Evolutionary conservation across 768 basidiomycete species (phyloP).

Genomic region (Trametes maxima): DNA sequence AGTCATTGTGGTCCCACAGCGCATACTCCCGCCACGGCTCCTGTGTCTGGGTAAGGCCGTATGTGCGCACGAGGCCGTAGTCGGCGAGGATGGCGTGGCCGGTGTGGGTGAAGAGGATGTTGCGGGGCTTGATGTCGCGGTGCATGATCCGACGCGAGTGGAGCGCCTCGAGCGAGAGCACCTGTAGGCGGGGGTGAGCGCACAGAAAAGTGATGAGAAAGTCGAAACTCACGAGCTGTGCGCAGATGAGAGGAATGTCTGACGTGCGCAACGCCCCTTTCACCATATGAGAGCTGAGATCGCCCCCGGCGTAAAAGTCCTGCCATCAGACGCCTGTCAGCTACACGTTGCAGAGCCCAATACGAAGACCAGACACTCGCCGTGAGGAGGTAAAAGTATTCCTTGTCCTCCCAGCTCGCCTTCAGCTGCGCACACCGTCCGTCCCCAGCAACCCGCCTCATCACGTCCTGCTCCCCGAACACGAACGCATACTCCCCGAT

Average conservation of each 20-base stretch:
- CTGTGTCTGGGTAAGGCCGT: slow-evolving; percentile 18
- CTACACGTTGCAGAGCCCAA: not conserved
- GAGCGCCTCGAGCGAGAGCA: slow-evolving; percentile 21
- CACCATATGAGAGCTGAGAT: not conserved
- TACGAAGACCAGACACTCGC: not conserved
- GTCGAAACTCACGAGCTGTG: slow-evolving; percentile 20
- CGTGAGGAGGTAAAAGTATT: slow-evolving; percentile 15
- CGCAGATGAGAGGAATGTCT: slow-evolving; percentile 10
- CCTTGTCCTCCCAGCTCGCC: slow-evolving; percentile 18
- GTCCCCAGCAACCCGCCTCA: slow-evolving; percentile 8
- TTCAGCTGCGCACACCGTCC: slow-evolving; percentile 1
- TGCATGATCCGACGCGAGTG: slow-evolving; percentile 28
- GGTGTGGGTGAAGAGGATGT: slow-evolving; percentile 25
- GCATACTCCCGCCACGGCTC: slow-evolving; percentile 6
- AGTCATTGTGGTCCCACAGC: slow-evolving; percentile 21
- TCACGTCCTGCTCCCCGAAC: slow-evolving; percentile 8
- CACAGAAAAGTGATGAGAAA: not conserved
- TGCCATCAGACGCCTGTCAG: not conserved
- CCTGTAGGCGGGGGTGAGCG: not conserved
- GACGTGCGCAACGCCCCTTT: not conserved
- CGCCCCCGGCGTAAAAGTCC: slow-evolving; percentile 6
- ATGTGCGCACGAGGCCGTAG: slow-evolving; percentile 30
- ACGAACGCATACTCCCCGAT: not conserved
- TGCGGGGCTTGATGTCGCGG: slow-evolving; percentile 34
- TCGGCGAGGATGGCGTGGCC: slow-evolving; percentile 27